Evolutionary conservation across 2,329 filamentous ascomycete genomes (phyloP).

Genomic region (Arthroderma uncinatum): DNA sequence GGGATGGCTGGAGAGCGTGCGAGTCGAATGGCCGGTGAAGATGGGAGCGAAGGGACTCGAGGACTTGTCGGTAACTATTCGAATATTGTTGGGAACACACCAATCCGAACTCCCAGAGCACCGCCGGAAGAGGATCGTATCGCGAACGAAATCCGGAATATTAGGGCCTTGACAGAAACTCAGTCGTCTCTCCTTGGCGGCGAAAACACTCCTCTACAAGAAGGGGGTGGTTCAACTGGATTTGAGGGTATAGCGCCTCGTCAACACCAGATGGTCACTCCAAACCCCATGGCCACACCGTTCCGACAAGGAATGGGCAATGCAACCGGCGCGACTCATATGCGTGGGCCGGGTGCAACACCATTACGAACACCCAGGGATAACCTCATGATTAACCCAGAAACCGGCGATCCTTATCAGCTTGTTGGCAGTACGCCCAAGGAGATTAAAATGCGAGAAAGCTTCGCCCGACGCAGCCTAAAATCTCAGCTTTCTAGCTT

Average conservation of each 20-base stretch:
- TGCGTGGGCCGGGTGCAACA: constrained; percentile 59
- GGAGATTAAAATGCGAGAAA: constrained; percentile 61
- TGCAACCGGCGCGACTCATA: constrained; percentile 56
- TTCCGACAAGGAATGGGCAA: constrained; percentile 51
- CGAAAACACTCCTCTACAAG: constrained; percentile 80
- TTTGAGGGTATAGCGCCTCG: constrained; percentile 77
- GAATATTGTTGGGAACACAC: constrained; percentile 65
- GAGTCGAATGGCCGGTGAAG: constrained; percentile 59
- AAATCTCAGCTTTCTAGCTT: constrained; percentile 56
- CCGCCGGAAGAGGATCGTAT: constrained; percentile 90
- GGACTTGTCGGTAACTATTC: constrained; percentile 82
- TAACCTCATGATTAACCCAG: constrained; percentile 69
- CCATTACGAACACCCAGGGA: constrained; percentile 83
- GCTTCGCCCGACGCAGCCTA: constrained; percentile 58
- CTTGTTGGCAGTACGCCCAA: constrained; percentile 63
- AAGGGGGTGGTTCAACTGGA: constrained; percentile 71
- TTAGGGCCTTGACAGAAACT: constrained; percentile 80
- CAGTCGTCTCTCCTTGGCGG: constrained; percentile 88
- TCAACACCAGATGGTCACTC: constrained; percentile 72
- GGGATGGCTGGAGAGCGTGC: constrained; percentile 85
- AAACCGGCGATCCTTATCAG: constrained; percentile 49
- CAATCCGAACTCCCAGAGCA: constrained; percentile 83
- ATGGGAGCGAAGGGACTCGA: constrained; percentile 74
- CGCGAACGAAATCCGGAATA: constrained; percentile 92
- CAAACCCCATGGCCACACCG: constrained; percentile 90